Conservation (phyloP, 805 yeast species). For the Candida yuanshanica region DNA sequence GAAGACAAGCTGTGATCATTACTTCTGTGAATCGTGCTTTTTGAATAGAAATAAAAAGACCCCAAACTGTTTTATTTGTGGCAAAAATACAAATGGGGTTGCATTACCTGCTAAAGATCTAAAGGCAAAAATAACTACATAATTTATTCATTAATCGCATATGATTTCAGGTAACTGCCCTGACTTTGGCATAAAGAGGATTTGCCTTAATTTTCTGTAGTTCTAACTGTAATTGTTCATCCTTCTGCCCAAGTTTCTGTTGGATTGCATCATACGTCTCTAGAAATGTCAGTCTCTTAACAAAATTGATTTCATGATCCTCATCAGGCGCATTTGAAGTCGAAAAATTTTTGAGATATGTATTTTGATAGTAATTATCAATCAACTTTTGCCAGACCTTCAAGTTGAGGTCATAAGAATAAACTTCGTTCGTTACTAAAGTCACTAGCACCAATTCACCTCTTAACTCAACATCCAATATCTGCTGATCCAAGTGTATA, state of each 20-base stretch:
- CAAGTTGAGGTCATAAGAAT: constrained; percentile 35
- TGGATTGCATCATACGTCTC: constrained; percentile 13
- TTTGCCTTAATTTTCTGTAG: not conserved
- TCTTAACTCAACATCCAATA: constrained; percentile 31
- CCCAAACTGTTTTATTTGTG: constrained; percentile 52
- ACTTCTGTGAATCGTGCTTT: constrained; percentile 61
- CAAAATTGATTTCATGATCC: constrained; percentile 5
- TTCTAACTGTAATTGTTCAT: not conserved
- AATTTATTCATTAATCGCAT: not conserved
- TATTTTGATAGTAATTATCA: too few relatives aligned
- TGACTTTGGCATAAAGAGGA: constrained; percentile 3
- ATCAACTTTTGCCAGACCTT: constrained; percentile 42
- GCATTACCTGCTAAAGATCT: constrained; percentile 46
- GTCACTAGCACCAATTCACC: constrained; percentile 37
- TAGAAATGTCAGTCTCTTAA: constrained; percentile 12
- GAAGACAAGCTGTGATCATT: constrained; percentile 55
- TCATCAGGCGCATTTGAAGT: not conserved
- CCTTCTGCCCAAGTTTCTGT: constrained; percentile 2
- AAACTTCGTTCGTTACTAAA: constrained; percentile 35
- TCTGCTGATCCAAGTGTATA: constrained; percentile 16
- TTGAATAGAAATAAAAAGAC: constrained; percentile 37
- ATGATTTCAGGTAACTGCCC: too few relatives aligned
- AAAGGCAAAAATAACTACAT: constrained; percentile 11
- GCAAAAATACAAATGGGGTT: constrained; percentile 53
- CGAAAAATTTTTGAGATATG: too few relatives aligned